Evolutionary conservation across 164 flowering plant genomes (phyloP), one percentile per base, ranked within the genome.

Genomic region (Litsea cubeba): DNA sequence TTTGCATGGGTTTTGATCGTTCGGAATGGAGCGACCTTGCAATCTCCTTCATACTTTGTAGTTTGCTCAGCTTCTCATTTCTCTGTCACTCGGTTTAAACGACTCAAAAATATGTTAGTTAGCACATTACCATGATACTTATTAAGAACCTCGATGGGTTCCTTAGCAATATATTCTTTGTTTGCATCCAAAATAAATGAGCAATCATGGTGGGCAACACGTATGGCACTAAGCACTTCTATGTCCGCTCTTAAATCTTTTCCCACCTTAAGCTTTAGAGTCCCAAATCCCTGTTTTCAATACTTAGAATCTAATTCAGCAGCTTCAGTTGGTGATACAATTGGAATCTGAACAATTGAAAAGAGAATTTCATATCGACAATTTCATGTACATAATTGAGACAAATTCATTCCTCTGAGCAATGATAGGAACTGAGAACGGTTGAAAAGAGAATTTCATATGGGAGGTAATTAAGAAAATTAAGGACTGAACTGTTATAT

Each of bases 121-220:
- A 23, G n/a, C 14, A 62, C 18, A 20, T 72, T 85, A 91, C 97
- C 97, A 79, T 92, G 80, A 66, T 90, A 73, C 72, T 79, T 89
- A 32, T 88, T 82, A 74, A 94, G 92, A 83, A 94, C 94, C 82
- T 88, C 82, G 74, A 91, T 81, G 67, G 98, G 97, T 84, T 92
- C 94, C 51, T 69, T 30, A 12, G 92, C 77, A 46, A 79, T 87
- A 75, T 94, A 94, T 32, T 95, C 98, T 81, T 94, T 97, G 77
- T 92, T 94, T 25, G 98, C 98, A 80, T 94, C 97, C 80, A 94
- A 82, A 72, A 92, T 90, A 82, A 92, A 92, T 58, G 75, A 78
- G 76, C 94, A 94, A 71, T 84, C 79, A 46, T 94, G 96, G 71
- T 25, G 26, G 26, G 26, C 1, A 25, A 1, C 26, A 25, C 1